Evolutionary conservation across 768 basidiomycete species (phyloP).

Genomic region (Pulveroboletus sp.): DNA sequence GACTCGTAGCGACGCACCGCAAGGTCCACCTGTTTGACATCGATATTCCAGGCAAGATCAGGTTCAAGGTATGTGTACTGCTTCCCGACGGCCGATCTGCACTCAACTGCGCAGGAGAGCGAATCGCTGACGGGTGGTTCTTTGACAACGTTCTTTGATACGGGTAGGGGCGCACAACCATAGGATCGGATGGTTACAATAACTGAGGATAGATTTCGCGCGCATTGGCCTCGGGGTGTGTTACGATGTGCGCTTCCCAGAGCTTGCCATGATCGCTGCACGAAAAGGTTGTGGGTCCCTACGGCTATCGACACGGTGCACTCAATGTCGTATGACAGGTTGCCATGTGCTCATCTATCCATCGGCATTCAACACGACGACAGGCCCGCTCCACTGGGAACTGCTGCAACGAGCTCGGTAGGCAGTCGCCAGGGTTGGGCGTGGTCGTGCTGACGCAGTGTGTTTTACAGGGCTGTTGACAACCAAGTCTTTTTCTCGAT

Average conservation of each 20-base stretch:
- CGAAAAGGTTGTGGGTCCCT: conserved; percentile 57
- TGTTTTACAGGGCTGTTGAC: conserved; percentile 73
- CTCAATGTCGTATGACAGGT: conserved; percentile 40
- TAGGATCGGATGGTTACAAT: not conserved
- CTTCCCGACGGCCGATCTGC: not conserved
- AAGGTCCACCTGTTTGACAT: conserved; percentile 98
- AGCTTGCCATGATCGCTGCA: conserved; percentile 87
- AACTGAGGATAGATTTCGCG: conserved; percentile 69
- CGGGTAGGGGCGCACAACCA: conserved; percentile 47
- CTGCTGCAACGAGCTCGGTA: conserved; percentile 81
- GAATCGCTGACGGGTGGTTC: conserved; percentile 79
- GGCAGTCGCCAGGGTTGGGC: not conserved
- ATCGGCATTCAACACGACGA: conserved; percentile 91
- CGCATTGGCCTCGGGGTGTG: conserved; percentile 94
- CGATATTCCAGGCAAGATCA: conserved; percentile 90
- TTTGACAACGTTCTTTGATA: conserved; percentile 76
- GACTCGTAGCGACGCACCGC: conserved; percentile 81
- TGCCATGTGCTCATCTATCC: conserved; percentile 90
- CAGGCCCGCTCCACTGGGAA: conserved; percentile 96
- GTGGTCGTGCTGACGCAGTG: conserved; percentile 4
- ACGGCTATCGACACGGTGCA: not conserved
- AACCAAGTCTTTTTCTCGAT: conserved; percentile 96
- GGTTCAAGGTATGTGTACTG: conserved; percentile 60
- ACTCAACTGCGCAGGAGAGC: conserved; percentile 60
- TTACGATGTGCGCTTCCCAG: conserved; percentile 94